These are phyloP conservation scores for Penicillium canescens DNA, from an alignment of 495 filamentous ascomycete species.

Conservation along the genomic window DNA sequence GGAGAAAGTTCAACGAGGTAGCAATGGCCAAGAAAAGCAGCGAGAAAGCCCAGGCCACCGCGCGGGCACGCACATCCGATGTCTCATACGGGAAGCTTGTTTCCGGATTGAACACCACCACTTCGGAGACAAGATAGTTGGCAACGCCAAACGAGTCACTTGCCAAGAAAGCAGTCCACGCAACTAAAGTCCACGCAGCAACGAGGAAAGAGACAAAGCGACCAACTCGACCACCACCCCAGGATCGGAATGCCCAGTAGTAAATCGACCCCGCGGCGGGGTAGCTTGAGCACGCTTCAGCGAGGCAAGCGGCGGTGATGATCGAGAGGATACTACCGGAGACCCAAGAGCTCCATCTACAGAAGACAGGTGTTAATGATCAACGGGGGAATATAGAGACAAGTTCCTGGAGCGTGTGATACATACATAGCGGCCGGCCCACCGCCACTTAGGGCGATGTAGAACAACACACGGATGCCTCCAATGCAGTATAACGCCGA, in stretches of 20 bases:
- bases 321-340: conserved; percentile 36
- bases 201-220: conserved; percentile 35
- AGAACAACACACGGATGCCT: conserved; percentile 35
- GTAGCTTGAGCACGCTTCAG: conserved; percentile 35
- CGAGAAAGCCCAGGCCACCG: conserved; percentile 35
- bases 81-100: conserved; percentile 32
- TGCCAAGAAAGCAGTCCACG: conserved; percentile 36
- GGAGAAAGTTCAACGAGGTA: conserved; percentile 34
- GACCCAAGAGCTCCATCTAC: conserved; percentile 39
- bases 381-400: neutral
- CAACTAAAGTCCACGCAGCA: conserved; percentile 38
- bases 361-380: conserved; percentile 4
- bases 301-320: conserved; percentile 36
- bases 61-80: conserved; percentile 31
- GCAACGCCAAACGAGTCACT: conserved; percentile 39
- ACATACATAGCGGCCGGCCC: conserved; percentile 34
- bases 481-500: conserved; percentile 35
- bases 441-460: conserved; percentile 34
- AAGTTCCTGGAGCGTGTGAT: neutral
- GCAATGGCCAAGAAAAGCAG: conserved; percentile 31
- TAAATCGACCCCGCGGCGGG: conserved; percentile 39
- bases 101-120: conserved; percentile 31
- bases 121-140: conserved; percentile 35
- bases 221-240: conserved; percentile 29
- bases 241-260: conserved; percentile 40